Conservation (phyloP, 768 basidiomycete genomes). For the Hygrophorus russula region DNA sequence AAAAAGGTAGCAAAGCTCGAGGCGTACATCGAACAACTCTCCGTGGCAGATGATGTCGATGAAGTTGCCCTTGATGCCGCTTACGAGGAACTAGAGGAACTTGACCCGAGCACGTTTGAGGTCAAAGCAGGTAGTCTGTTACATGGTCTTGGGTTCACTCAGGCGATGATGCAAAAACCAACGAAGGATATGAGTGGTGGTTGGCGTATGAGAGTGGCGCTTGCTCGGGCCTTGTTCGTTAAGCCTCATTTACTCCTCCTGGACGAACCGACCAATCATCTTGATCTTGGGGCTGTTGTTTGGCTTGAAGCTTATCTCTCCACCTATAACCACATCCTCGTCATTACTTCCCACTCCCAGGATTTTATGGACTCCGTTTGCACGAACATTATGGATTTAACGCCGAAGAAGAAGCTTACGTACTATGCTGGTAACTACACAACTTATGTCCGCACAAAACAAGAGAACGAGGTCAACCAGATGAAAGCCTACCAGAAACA, state of each 20-base stretch:
- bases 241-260: slow-evolving; percentile 93
- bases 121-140: slow-evolving; percentile 91
- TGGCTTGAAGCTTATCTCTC: slow-evolving; percentile 98
- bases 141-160: slow-evolving; percentile 92
- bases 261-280: slow-evolving; percentile 88
- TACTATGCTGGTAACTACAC: slow-evolving; percentile 97
- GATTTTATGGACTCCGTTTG: slow-evolving; percentile 99
- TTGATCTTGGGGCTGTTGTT: slow-evolving; percentile 95
- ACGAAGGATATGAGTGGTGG: slow-evolving; percentile 99
- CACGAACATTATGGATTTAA: slow-evolving; percentile 97
- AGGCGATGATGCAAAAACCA: slow-evolving; percentile 88
- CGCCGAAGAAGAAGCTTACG: slow-evolving; percentile 80
- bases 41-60: slow-evolving; percentile 81
- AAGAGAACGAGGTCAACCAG: slow-evolving; percentile 98
- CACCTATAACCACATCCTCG: slow-evolving; percentile 97
- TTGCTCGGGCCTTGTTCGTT: slow-evolving; percentile 90
- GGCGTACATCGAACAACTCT: slow-evolving; percentile 87
- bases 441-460: slow-evolving; percentile 92
- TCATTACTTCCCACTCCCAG: slow-evolving; percentile 96
- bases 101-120: slow-evolving; percentile 94
- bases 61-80: slow-evolving; percentile 78
- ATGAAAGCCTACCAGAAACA: slow-evolving; percentile 99
- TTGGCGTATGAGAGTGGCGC: slow-evolving; percentile 98
- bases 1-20: slow-evolving; percentile 92
- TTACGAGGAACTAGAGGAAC: slow-evolving; percentile 94